Evolutionary conservation across 2,329 filamentous ascomycete species (phyloP).

Genomic region (Colletotrichum tropicicola): DNA sequence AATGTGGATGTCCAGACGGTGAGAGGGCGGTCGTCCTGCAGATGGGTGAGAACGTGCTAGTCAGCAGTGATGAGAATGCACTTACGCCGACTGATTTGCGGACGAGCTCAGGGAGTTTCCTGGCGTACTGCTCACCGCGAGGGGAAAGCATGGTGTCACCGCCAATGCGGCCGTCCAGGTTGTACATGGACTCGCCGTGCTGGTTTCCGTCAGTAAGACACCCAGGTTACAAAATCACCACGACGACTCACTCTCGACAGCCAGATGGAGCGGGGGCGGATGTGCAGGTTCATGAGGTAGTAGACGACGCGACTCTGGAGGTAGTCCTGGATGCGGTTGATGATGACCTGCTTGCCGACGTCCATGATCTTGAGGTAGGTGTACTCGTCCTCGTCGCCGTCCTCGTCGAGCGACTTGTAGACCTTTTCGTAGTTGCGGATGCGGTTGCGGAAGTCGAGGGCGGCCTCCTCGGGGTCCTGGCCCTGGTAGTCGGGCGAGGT

Average conservation of each 20-base stretch:
- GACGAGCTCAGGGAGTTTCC: conserved; percentile 84
- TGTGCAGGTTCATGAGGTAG: conserved; percentile 98
- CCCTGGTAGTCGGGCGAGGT: conserved; percentile 94
- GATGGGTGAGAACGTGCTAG: conserved; percentile 32
- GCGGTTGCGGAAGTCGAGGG: conserved; percentile 89
- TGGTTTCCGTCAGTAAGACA: conserved; percentile 42
- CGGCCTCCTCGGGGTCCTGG: conserved; percentile 91
- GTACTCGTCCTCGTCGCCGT: conserved; percentile 80
- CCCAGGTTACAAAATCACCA: too few species aligned
- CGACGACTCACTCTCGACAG: conserved; percentile 79
- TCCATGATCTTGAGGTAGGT: conserved; percentile 99
- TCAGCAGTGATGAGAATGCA: conserved; percentile 27
- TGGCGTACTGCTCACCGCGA: conserved; percentile 88
- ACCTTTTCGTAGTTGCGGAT: conserved; percentile 98
- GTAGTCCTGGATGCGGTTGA: conserved; percentile 97
- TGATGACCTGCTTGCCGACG: conserved; percentile 94
- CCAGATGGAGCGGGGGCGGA: conserved; percentile 96
- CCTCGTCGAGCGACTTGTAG: conserved; percentile 90
- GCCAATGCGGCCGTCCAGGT: conserved; percentile 89
- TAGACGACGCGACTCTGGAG: conserved; percentile 96
- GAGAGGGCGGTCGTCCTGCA: conserved; percentile 66
- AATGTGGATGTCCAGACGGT: conserved; percentile 72
- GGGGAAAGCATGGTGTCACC: conserved; percentile 89
- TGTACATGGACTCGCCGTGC: conserved; percentile 96
- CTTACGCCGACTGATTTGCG: conserved; percentile 85